These are phyloP conservation scores for Xylaria multiplex DNA, from an alignment of 2,329 filamentous ascomycete genomes.

Conservation along the genomic window DNA sequence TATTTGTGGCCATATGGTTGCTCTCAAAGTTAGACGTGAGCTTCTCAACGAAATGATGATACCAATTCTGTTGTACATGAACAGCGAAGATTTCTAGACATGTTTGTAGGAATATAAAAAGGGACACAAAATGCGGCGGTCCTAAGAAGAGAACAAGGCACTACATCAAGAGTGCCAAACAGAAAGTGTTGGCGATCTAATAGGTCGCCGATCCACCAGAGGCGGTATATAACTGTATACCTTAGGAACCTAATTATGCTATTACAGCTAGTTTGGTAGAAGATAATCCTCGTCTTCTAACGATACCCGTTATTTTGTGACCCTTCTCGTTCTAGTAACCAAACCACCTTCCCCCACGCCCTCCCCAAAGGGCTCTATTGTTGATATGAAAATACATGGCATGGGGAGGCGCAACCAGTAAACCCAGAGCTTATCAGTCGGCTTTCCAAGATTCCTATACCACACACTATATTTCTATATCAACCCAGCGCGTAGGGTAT, in stretches of 20 bases:
- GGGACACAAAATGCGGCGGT: constrained; percentile 14
- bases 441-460: not conserved
- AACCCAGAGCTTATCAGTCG: not conserved
- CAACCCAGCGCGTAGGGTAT: constrained; percentile 32
- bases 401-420: not conserved
- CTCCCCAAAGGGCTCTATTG: not conserved
- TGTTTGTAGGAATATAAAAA: constrained; percentile 36
- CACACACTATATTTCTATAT: not conserved
- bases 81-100: constrained; percentile 33
- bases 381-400: not conserved
- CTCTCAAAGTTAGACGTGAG: constrained; percentile 83
- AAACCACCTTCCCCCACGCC: no score
- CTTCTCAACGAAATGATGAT: constrained; percentile 65
- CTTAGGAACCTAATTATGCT: not conserved
- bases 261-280: constrained; percentile 5
- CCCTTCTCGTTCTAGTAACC: not conserved
- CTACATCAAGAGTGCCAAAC: constrained; percentile 3
- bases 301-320: not conserved
- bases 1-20: constrained; percentile 80
- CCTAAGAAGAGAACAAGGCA: not conserved
- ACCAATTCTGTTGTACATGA: constrained; percentile 28
- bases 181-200: not conserved
- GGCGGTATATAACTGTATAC: no score
- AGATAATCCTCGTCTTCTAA: not conserved
- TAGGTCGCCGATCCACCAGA: not conserved